Base-by-base conservation (phyloP, 495 filamentous ascomycete species). In the Chaetomium fimeti region DNA sequence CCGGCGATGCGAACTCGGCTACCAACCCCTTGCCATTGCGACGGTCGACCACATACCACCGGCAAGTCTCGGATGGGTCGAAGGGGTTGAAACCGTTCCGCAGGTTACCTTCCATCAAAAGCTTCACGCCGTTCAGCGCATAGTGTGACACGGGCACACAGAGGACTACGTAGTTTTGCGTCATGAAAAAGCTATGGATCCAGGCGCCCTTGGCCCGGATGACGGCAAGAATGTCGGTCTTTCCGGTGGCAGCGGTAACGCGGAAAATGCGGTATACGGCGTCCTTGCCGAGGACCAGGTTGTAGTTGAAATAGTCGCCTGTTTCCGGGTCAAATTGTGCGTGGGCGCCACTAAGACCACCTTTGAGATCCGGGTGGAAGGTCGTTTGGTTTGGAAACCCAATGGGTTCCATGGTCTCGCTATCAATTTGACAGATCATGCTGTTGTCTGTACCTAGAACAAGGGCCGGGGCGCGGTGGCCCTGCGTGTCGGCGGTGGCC, bases 241-340 rank as follows among this genome's bases (percentile, higher is more conserved):
- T 75, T 0, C 87, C 89, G 0, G 83, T 88, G 0, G 81, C 69
- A 0, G 82, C 82, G 6, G 77, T 86, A 13, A 86, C 82, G 5
- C 76, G 71, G 72, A 92, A 93, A 29, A 92, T 70, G 3, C 87
- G 85, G 67, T 92, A 94, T 0, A 68, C 62, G 2, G 78, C 38
- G 18, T 42, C 28, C 11, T 63, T 69, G 29, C 75, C 77, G 45
- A 77, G 32, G 0, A 81, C 83, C 42, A 91, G 83, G 70, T 93
- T 93, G 77, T 82, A 92, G 70, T 92, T 93, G 77, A 83, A 91
- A n/a, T 89, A 71, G 64, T 92, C 89, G 2, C 91, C 90, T 0
- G 87, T 92, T 0, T 78, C 67, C 0, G 88, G 89, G 66, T 92
- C 89, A 0, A 80, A 79, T 18, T 85, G 84, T 7, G 88, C 83